These are phyloP conservation scores for Viola pubescens DNA, from an alignment of 441 rosid species.

Conservation along the genomic window DNA sequence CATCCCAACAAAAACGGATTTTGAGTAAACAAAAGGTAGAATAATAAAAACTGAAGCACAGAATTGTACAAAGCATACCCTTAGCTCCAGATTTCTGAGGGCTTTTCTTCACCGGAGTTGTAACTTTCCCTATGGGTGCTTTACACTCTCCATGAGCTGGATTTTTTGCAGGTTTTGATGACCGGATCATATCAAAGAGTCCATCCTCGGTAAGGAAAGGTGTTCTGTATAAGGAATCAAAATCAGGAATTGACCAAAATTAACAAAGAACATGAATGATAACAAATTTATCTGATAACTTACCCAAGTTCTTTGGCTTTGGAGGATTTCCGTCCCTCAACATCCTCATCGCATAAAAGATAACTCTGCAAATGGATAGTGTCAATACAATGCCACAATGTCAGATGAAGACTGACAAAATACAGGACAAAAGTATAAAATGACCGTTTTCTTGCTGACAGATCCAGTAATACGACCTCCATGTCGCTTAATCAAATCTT, in stretches of 20 bases:
- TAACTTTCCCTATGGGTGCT: slow-evolving; percentile 32
- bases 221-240: slow-evolving; percentile 39
- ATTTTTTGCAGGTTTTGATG: slow-evolving; percentile 42
- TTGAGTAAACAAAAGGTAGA: slow-evolving; percentile 6
- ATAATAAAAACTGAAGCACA: slow-evolving; percentile 11
- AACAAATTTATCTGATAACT: slow-evolving; percentile 24
- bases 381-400: slow-evolving; percentile 24
- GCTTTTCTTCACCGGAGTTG: slow-evolving; percentile 42
- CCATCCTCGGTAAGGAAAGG: slow-evolving; percentile 86
- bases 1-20: slow-evolving; percentile 2
- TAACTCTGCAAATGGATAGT: slow-evolving; percentile 53
- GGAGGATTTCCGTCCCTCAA: slow-evolving; percentile 74
- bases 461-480: slow-evolving; percentile 94
- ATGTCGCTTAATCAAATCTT: slow-evolving; percentile 82
- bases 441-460: slow-evolving; percentile 95
- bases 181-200: slow-evolving; percentile 68
- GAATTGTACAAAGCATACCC: slow-evolving; percentile 33
- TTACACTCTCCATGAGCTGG: slow-evolving; percentile 31
- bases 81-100: slow-evolving; percentile 50
- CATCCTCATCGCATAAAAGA: slow-evolving; percentile 94
- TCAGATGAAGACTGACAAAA: slow-evolving; percentile 12
- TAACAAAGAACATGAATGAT: slow-evolving; percentile 17
- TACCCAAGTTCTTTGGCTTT: slow-evolving; percentile 96
- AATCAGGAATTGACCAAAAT: slow-evolving; percentile 17
- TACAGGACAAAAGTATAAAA: slow-evolving; percentile 16